Base-by-base conservation (phyloP, 306 rosid genomes). In the Ziziphus jujuba region DNA sequence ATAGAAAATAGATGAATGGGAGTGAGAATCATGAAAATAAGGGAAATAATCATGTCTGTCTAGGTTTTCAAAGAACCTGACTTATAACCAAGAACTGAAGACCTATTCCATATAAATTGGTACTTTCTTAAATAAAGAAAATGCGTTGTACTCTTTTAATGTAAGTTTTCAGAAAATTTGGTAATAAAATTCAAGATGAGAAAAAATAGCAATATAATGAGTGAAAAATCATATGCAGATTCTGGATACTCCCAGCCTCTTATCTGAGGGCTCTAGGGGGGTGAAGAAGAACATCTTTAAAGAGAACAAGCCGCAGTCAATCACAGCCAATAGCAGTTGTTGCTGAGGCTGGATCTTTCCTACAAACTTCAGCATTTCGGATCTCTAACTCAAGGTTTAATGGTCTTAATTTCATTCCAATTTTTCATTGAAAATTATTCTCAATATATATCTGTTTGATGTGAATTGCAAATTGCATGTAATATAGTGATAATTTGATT, bases 171-270 rank as follows among this genome's bases (percentile, higher is more conserved):
- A 14, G 25, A 31, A 44, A 51, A 52, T 33, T 47, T 3, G 38
- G 33, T 35, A 20, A n/a, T 38, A 25, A n/a, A 53, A 22, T 7
- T 16, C 35, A 74, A 34, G 66, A 78, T 44, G 50, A 51, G 5
- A n/a, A 38, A 16, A 68, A 56, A 21, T 68, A 62, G 50, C 45
- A 28, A 61, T 48, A 35, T 22, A 47, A 52, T 73, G 64, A 21
- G 5, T 9, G 51, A 50, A 61, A 19, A 38, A 36, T 53, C 25
- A 55, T 62, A 5, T 49, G 69, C 96, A 90, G 99, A 83, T 90
- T 86, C 69, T 90, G 80, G 99, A 93, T 74, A 90, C 96, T 51
- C 99, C 99, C 7, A 90, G 90, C 77, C 97, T 93, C 56, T 35
- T 93, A 73, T 95, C 91, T 4, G 96, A 90, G 76, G 99, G 95